phyloP scores from a whole-genome alignment of 2,329 filamentous ascomycete genomes.

The Xylaria sp. region DNA sequence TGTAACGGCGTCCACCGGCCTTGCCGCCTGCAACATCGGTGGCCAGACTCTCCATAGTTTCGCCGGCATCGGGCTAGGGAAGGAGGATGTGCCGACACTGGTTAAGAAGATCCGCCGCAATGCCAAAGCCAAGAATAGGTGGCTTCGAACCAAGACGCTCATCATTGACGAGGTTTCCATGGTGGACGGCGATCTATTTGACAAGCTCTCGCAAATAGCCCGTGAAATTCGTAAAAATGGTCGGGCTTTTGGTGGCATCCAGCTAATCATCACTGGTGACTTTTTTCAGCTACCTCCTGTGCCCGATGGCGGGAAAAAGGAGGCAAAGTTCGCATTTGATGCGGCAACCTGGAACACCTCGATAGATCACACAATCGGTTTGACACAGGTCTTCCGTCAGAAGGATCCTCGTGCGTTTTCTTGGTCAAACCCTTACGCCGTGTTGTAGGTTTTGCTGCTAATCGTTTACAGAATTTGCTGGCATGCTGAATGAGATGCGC shows the following conservation, averaged over 20 bases:
- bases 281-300: constrained; percentile 98
- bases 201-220: constrained; percentile 92
- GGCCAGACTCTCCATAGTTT: constrained; percentile 97
- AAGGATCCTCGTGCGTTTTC: constrained; percentile 73
- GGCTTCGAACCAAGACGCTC: constrained; percentile 87
- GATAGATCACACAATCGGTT: constrained; percentile 93
- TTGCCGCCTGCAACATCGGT: constrained; percentile 96
- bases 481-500: constrained; percentile 98
- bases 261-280: constrained; percentile 94
- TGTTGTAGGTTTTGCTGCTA: not conserved
- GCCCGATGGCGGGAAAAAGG: constrained; percentile 74
- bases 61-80: constrained; percentile 92
- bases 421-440: not conserved
- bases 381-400: constrained; percentile 97
- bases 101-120: constrained; percentile 93
- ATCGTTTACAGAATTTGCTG: constrained; percentile 74
- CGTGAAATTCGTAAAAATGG: constrained; percentile 89
- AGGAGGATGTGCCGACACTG: constrained; percentile 82
- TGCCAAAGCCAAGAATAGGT: constrained; percentile 85
- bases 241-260: constrained; percentile 93
- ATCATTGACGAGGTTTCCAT: constrained; percentile 97
- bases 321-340: constrained; percentile 91
- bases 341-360: constrained; percentile 91
- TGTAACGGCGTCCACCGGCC: constrained; percentile 93
- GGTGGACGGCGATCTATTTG: constrained; percentile 97